These are phyloP conservation scores for Ricinus communis DNA, from an alignment of 345 rosid species.

Conservation along the genomic window DNA sequence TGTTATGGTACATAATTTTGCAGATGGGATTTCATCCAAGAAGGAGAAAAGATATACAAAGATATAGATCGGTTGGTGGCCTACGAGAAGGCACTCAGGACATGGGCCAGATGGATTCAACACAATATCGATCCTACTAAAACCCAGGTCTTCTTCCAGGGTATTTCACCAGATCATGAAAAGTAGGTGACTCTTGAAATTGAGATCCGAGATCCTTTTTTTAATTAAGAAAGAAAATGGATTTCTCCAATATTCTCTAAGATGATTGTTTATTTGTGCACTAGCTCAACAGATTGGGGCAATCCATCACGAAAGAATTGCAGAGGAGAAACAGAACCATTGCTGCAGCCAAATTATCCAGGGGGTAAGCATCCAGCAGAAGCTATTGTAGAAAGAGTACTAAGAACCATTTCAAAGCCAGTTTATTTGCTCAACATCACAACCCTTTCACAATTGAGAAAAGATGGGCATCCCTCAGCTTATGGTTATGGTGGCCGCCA, in stretches of 20 bases:
- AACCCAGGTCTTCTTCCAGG: conserved; percentile 24
- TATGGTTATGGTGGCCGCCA: conserved; percentile 1
- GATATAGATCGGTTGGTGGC: conserved; percentile 27
- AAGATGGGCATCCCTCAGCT: conserved; percentile 26
- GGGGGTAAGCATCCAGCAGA: conserved; percentile 53
- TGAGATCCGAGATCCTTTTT: too few species aligned
- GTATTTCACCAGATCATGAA: conserved; percentile 52
- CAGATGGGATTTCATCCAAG: conserved; percentile 22
- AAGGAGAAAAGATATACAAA: conserved; percentile 1
- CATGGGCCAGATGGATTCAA: conserved; percentile 25
- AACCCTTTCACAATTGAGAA: conserved; percentile 11
- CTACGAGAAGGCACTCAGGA: conserved; percentile 14
- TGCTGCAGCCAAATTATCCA: conserved; percentile 28
- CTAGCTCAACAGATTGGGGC: conserved; percentile 43
- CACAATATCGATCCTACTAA: conserved; percentile 6
- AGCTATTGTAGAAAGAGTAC: conserved; percentile 28
- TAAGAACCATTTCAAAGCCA: conserved; percentile 20
- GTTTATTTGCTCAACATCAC: conserved; percentile 30
- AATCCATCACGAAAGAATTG: conserved; percentile 37
- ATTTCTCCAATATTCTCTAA: neutral
- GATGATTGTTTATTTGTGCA: neutral
- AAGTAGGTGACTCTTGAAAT: conserved; percentile 28
- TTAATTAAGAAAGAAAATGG: conserved; percentile 45
- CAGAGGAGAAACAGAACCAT: conserved; percentile 41
- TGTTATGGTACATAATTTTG: neutral